Evolutionary conservation across 306 rosid genomes (phyloP).

Genomic region (Pueraria montana): DNA sequence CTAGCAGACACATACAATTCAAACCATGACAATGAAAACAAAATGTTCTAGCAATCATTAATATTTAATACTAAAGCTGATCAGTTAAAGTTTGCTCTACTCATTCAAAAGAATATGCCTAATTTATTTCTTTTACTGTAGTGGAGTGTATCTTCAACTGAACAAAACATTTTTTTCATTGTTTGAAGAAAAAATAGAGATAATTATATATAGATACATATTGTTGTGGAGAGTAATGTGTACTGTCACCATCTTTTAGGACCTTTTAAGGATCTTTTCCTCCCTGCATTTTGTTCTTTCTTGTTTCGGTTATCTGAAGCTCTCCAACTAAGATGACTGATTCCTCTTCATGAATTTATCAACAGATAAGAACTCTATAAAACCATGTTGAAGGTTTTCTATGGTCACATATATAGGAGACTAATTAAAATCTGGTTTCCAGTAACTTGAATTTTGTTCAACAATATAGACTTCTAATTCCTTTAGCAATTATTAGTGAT

Average conservation of each 20-base stretch:
- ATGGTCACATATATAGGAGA: conserved; percentile 1
- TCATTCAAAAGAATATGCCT: neutral
- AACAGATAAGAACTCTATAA: conserved; percentile 12
- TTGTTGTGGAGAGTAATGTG: neutral
- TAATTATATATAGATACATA: neutral
- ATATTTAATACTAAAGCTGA: conserved; percentile 7
- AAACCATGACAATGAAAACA: neutral
- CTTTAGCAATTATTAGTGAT: conserved; percentile 27
- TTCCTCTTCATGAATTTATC: conserved; percentile 9
- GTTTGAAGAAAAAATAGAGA: conserved; percentile 22
- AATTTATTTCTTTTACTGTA: conserved; percentile 1
- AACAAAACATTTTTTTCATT: neutral
- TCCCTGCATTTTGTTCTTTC: neutral
- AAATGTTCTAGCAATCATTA: neutral
- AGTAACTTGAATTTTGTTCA: neutral
- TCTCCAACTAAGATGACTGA: conserved; percentile 23
- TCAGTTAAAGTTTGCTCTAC: conserved; percentile 18
- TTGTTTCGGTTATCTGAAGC: neutral
- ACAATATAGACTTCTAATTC: conserved; percentile 14
- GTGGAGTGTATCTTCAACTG: neutral
- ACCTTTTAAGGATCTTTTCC: neutral
- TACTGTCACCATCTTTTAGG: neutral
- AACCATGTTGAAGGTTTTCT: conserved; percentile 24
- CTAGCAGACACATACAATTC: neutral
- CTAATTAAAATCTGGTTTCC: neutral